These are phyloP conservation scores for Coemansia biformis DNA, from an alignment of 192 early-diverging fungal genomes.

Conservation along the genomic window DNA sequence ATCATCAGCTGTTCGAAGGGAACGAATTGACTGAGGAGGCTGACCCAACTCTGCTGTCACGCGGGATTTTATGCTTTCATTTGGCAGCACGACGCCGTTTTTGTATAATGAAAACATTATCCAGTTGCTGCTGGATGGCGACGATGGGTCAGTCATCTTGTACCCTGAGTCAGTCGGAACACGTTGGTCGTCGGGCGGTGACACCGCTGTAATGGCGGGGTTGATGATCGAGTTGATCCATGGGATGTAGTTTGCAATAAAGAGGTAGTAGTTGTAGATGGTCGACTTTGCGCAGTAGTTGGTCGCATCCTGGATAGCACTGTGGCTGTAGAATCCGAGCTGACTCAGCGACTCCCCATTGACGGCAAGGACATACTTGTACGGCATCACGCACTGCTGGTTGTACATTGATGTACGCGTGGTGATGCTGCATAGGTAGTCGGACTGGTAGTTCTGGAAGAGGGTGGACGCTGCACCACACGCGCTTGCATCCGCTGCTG, in stretches of 20 bases:
- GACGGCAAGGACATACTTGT: slow-evolving; percentile 6
- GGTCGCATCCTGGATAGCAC: not conserved
- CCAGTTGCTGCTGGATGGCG: not conserved
- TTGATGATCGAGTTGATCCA: not conserved
- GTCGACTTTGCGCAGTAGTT: slow-evolving; percentile 1
- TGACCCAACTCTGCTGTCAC: no score
- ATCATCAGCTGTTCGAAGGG: no score
- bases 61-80: no score
- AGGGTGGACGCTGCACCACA: not conserved
- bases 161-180: not conserved
- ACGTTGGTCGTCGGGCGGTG: not conserved
- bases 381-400: slow-evolving; percentile 9
- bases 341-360: not conserved
- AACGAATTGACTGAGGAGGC: no score
- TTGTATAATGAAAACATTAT: not conserved
- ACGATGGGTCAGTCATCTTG: not conserved
- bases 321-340: slow-evolving; percentile 16
- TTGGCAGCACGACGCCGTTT: not conserved
- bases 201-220: not conserved
- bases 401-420: slow-evolving; percentile 1
- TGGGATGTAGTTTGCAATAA: slow-evolving; percentile 15
- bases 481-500: not conserved
- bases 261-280: slow-evolving; percentile 22
- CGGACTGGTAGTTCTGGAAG: slow-evolving; percentile 1
- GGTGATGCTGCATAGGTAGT: slow-evolving; percentile 12